These are phyloP conservation scores for Simmondsia chinensis DNA, from an alignment of 148 eudicot species.

Conservation along the genomic window DNA sequence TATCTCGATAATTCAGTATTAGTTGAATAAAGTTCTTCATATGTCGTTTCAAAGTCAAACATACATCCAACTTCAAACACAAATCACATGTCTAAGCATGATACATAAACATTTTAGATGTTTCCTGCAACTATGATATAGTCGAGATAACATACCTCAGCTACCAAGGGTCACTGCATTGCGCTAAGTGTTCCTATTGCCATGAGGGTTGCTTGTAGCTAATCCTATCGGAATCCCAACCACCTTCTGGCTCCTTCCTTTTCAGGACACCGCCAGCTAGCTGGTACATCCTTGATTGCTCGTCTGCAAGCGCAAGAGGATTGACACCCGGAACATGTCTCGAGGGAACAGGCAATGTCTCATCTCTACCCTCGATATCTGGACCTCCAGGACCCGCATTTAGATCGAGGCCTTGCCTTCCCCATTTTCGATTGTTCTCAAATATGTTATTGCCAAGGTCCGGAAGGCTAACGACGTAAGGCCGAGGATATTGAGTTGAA, in stretches of 20 bases:
- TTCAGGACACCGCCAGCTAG: conserved; percentile 50
- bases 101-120: too few relatives aligned
- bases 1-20: too few relatives aligned
- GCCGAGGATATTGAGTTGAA: conserved; percentile 53
- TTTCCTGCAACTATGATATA: too few relatives aligned
- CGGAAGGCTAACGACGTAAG: conserved; percentile 47
- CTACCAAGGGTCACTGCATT: conserved; percentile 17
- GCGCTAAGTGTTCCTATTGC: conserved; percentile 28
- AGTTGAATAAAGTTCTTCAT: too few relatives aligned
- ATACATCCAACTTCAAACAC: too few relatives aligned
- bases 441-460: conserved; percentile 31
- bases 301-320: conserved; percentile 46
- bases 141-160: conserved; percentile 8
- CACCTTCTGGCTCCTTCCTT: conserved; percentile 83
- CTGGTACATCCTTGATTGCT: conserved; percentile 48
- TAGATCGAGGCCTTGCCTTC: conserved; percentile 65
- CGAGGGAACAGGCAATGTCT: conserved; percentile 26
- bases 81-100: too few relatives aligned
- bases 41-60: too few relatives aligned
- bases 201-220: conserved; percentile 57
- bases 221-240: conserved; percentile 55
- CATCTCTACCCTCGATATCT: conserved; percentile 54
- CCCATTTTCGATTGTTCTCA: conserved; percentile 53
- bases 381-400: conserved; percentile 60
- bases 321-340: conserved; percentile 39